Conservation (phyloP, 192 early-diverging fungal species). For the Backusella tuberculispora region DNA sequence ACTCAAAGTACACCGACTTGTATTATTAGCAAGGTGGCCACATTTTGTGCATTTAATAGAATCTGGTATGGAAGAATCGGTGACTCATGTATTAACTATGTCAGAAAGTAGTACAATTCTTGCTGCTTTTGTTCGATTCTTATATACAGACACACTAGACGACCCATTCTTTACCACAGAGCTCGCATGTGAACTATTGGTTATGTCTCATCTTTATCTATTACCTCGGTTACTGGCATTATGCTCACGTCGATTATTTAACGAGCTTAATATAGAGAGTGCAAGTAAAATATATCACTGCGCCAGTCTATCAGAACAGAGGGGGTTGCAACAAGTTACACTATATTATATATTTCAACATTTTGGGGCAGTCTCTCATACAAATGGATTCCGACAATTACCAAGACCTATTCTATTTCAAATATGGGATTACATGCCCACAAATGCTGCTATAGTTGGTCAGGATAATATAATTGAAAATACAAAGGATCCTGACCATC, state of each 20-base stretch:
- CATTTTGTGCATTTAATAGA: conserved; percentile 60
- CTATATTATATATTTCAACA: conserved; percentile 60
- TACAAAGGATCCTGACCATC: neutral
- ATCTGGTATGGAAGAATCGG: conserved; percentile 64
- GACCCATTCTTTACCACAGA: conserved; percentile 39
- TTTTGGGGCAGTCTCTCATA: conserved; percentile 66
- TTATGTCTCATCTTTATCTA: conserved; percentile 65
- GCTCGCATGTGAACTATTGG: conserved; percentile 55
- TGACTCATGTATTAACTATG: conserved; percentile 46
- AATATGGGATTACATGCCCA: conserved; percentile 63
- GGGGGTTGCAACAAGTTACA: conserved; percentile 53
- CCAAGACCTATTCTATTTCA: conserved; percentile 56
- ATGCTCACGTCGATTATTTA: conserved; percentile 50
- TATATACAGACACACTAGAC: conserved; percentile 62
- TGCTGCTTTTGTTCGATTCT: conserved; percentile 54
- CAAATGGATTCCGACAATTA: conserved; percentile 55
- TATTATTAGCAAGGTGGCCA: conserved; percentile 66
- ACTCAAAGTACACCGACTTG: conserved; percentile 60
- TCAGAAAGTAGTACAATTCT: conserved; percentile 57
- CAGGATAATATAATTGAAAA: conserved; percentile 11
- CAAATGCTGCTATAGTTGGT: conserved; percentile 38
- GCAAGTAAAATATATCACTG: conserved; percentile 59
- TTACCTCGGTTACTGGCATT: conserved; percentile 56
- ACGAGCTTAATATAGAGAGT: conserved; percentile 54
- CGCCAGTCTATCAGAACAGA: conserved; percentile 54